Evolutionary conservation across 345 rosid genomes (phyloP), one percentile per base, ranked within the genome.

Genomic region (Eucalyptus virginea): DNA sequence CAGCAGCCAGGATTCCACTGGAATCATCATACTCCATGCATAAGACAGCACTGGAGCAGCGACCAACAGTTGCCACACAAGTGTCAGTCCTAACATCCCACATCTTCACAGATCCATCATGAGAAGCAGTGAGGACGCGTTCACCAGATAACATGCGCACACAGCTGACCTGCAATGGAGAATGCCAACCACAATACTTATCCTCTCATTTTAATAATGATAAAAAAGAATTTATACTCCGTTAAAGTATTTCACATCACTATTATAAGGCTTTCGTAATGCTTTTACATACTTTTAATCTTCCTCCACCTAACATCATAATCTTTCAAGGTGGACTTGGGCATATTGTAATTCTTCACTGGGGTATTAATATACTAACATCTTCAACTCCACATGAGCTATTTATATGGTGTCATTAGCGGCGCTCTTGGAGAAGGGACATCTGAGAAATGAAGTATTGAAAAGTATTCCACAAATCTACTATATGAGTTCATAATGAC

Each of bases 81-180:
- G 96, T 95, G 92, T 97, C 99, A 51, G 98, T 96, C 92, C 99
- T 93, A 89, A 98, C 99, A 94, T 98, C 99, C 99, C 99, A 98
- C 99, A 97, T 97, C 94, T 96, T 98, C 86, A 98, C 97, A 49
- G 98, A 96, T 91, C 98, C 98, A 94, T 96, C 98, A 91, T 96
- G 96, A 83, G 98, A 92, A 91, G 99, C 94, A 69, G 98, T 95
- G 88, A 97, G 99, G 87, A 97, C 99, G 62, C 99, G 96, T 92
- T 97, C 99, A 44, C 99, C 99, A 32, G 99, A 96, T 88, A 97
- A 93, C 99, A 97, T 97, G 88, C 98, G 94, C 89, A 96, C 99
- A 92, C 95, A 94, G 91, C 96, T 96, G 90, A 96, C 97, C 99
- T 97, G 92, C 92, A 94, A 86, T 50, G 56, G 81, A 58, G 30